Evolutionary conservation across 441 rosid genomes (phyloP), one percentile per base, ranked within the genome.

Genomic region (Isatis lusitanica): DNA sequence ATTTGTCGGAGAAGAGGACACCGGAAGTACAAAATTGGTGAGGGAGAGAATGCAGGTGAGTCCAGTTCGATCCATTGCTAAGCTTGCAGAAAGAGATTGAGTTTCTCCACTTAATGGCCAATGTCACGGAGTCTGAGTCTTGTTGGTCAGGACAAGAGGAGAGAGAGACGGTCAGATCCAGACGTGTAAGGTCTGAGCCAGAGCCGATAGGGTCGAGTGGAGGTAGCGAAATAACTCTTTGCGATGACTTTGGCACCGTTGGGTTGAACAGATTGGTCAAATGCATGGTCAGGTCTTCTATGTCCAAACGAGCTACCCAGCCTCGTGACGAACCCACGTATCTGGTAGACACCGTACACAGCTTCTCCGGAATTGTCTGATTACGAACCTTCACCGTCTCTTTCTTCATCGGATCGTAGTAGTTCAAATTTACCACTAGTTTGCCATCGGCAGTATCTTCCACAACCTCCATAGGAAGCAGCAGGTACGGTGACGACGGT

Each of bases 51-150:
- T 58, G 42, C 28, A 58, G 13, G 28, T 58, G 43, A 8, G 44
- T 58, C 63, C 43, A 35, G 6, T 35, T 15, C n/a, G 42, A 58
- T 51, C 63, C 40, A 58, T 17, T 58, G 39, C 28, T 11, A 11
- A 58, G 63, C 13, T 16, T 35, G 38, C 63, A 58, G 63, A 58
- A 35, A 15, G 63, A 58, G 63, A 58, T 58, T 43, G 43, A 57
- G 18, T 33, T 3, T 18, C 2, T 33, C 63, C 63, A 58, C 63
- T 58, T 58, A 18, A 58, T 1, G 43, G 63, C 63, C 8, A 58
- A 16, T 3, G 63, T 58, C 44, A 35, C 18, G 44, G 44, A 33
- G 42, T 35, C 39, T 5, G 26, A 12, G 28, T 58, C 42, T 26
- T 26, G 28, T 26, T 26, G 28, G 28, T 26, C 28, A 16, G 63